Evolutionary conservation across 257 asterid genomes (phyloP).

Genomic region (Lantana camara): DNA sequence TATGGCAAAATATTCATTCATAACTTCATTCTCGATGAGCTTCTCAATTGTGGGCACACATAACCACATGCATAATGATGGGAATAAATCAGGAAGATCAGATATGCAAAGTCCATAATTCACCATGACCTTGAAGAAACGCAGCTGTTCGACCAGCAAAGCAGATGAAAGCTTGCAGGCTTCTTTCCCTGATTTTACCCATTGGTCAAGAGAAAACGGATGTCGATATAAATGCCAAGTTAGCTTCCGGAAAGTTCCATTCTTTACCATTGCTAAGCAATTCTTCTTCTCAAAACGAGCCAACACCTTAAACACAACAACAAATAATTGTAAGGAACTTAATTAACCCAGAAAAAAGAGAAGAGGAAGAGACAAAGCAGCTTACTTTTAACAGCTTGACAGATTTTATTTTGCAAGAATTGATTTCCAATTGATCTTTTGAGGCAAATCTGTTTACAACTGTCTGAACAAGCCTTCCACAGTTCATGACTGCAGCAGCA

Average conservation of each 20-base stretch:
- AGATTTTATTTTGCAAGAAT: conserved; percentile 70
- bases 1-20: conserved; percentile 69
- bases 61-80: conserved; percentile 79
- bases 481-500: conserved; percentile 72
- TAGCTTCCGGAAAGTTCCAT: conserved; percentile 66
- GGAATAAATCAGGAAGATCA: conserved; percentile 62
- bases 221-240: conserved; percentile 81
- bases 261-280: conserved; percentile 58
- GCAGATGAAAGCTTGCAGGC: conserved; percentile 73
- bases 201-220: conserved; percentile 61
- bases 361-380: neutral
- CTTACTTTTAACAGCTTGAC: conserved; percentile 79
- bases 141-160: conserved; percentile 84
- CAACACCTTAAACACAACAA: conserved; percentile 63
- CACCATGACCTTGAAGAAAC: conserved; percentile 79
- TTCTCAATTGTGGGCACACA: conserved; percentile 60
- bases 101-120: conserved; percentile 67
- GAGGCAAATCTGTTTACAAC: conserved; percentile 63
- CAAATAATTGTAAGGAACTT: neutral
- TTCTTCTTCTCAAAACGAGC: conserved; percentile 62
- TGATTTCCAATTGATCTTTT: conserved; percentile 53
- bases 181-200: conserved; percentile 73
- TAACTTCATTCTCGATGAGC: conserved; percentile 49
- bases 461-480: conserved; percentile 75
- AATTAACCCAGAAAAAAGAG: neutral